Percentiles rank a stretch among this genome's conserved stretches.
Evolutionary conservation across 495 filamentous ascomycete genomes (phyloP).

Genomic region (Viridothelium virens): DNA sequence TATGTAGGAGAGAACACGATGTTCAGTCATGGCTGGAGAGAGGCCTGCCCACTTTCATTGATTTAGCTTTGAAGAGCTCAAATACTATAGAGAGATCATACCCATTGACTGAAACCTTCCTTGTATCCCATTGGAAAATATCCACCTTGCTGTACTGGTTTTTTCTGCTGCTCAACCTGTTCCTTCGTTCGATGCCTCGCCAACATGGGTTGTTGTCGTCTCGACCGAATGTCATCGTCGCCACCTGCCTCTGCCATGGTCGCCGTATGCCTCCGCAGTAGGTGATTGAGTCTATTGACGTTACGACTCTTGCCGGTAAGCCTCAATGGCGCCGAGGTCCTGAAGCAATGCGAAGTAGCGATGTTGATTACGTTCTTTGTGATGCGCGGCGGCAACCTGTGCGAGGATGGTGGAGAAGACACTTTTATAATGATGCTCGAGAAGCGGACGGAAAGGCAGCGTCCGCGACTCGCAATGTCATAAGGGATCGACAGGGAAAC

Average conservation of each 20-base stretch:
- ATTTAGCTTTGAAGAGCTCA: constrained; percentile 8
- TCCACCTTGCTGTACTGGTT: constrained; percentile 31
- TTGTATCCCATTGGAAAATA: constrained; percentile 86
- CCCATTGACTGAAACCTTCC: constrained; percentile 89
- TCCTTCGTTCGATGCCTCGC: constrained; percentile 47
- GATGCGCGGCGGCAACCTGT: background rate
- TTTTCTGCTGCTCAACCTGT: constrained; percentile 27
- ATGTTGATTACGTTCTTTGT: background rate
- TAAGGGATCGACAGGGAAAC: background rate
- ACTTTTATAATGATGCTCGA: background rate
- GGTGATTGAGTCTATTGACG: background rate
- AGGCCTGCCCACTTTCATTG: constrained; percentile 66
- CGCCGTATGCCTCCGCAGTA: background rate
- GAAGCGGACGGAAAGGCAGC: background rate
- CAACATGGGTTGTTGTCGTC: constrained; percentile 39
- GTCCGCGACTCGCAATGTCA: background rate
- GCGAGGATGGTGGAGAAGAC: background rate
- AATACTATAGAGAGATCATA: constrained; percentile 36
- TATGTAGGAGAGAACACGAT: constrained; percentile 78
- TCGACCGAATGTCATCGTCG: background rate
- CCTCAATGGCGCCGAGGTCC: background rate
- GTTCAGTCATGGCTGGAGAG: constrained; percentile 77
- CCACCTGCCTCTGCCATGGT: background rate
- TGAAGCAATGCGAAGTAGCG: background rate
- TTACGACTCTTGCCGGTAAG: background rate